phyloP scores from a whole-genome alignment of 208 protist species.

The Leishmania lainsoni region DNA sequence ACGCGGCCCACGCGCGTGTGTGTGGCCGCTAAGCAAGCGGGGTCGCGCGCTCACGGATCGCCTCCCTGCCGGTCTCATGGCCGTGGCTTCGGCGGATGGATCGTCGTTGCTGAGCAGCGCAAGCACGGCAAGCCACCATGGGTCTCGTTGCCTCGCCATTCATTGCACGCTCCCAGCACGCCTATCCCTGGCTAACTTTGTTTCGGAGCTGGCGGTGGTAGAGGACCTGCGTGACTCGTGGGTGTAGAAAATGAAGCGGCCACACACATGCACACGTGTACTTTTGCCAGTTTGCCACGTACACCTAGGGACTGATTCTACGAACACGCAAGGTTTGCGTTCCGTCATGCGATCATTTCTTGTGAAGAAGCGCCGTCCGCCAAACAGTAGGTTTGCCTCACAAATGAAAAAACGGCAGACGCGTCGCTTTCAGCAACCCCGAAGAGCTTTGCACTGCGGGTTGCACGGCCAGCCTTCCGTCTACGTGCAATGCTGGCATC shows the following conservation, averaged over 20 bases:
- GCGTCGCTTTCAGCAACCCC: neutral
- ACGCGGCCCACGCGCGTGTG: conserved; percentile 32
- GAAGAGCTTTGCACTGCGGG: neutral
- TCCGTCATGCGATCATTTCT: neutral
- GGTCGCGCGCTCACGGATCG: conserved; percentile 66
- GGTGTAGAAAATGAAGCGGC: neutral
- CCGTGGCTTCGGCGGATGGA: conserved; percentile 28
- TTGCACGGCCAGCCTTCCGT: neutral
- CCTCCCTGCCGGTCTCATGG: conserved; percentile 64
- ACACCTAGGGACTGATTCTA: neutral
- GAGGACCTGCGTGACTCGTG: conserved; percentile 16
- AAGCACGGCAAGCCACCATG: neutral
- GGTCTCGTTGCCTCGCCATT: conserved; percentile 53
- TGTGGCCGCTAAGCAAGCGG: conserved; percentile 65
- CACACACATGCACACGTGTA: neutral
- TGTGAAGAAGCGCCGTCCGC: neutral
- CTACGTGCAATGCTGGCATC: neutral
- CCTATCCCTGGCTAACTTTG: conserved; percentile 45
- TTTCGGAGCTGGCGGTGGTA: conserved; percentile 51
- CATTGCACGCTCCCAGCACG: conserved; percentile 68
- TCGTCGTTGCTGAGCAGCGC: conserved; percentile 14
- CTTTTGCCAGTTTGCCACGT: neutral
- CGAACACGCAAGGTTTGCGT: neutral
- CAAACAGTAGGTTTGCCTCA: neutral
- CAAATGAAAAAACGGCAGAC: neutral